phyloP scores from a whole-genome alignment of 2,329 filamentous ascomycete genomes.

The Xylaria sp. region DNA sequence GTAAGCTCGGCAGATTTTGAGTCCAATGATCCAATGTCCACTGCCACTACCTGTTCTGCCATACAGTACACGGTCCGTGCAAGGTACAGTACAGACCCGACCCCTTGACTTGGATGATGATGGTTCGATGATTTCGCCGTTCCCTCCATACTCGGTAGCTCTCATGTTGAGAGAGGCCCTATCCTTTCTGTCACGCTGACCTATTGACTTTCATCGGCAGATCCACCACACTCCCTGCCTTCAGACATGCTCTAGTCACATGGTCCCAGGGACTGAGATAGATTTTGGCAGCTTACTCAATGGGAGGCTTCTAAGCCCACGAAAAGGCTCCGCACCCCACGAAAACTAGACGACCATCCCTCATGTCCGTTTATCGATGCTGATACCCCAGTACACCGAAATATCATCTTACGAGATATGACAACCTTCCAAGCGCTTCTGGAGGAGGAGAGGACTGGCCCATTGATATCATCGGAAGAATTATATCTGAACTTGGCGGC shows the following conservation, averaged over 20 bases:
- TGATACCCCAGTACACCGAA: conserved; percentile 31
- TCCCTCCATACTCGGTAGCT: conserved; percentile 3
- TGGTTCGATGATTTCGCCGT: conserved; percentile 30
- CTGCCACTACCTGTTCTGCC: not conserved
- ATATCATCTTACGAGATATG: conserved; percentile 39
- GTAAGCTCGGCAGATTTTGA: not conserved
- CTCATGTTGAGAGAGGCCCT: conserved; percentile 3
- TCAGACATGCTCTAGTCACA: conserved; percentile 33
- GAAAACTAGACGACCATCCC: conserved; percentile 36
- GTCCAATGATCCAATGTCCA: not conserved
- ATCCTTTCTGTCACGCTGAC: conserved; percentile 11
- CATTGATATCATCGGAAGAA: conserved; percentile 37
- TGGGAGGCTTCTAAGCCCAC: conserved; percentile 32
- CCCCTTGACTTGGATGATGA: conserved; percentile 26
- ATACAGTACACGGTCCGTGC: conserved; percentile 9
- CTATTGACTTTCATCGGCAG: conserved; percentile 31
- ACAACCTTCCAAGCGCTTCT: conserved; percentile 36
- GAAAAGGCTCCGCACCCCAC: conserved; percentile 35
- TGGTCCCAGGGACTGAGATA: conserved; percentile 30
- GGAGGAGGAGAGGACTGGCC: conserved; percentile 37
- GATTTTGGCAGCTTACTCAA: conserved; percentile 34
- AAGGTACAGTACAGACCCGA: conserved; percentile 31
- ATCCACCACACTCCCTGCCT: conserved; percentile 12
- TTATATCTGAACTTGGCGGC: conserved; percentile 40
- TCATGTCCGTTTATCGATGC: conserved; percentile 41